Conservation (phyloP, 148 eudicot genomes). For the Pharnaceum exiguum region DNA sequence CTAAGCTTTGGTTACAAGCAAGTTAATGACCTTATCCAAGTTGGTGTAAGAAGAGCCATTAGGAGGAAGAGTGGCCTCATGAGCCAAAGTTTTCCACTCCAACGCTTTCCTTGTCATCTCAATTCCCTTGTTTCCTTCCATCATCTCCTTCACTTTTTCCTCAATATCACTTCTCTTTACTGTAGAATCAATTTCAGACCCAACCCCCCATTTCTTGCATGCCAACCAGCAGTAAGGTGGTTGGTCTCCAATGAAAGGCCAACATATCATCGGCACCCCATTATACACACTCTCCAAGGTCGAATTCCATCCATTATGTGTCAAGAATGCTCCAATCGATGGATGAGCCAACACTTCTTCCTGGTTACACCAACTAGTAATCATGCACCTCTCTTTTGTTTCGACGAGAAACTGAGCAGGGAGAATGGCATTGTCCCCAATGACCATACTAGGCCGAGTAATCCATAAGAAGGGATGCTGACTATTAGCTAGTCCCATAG, state of each 20-base stretch:
- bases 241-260: slow-evolving; percentile 19
- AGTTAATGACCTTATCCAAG: not conserved
- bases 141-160: slow-evolving; percentile 1
- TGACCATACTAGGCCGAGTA: not conserved
- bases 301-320: slow-evolving; percentile 21
- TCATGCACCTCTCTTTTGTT: slow-evolving; percentile 1
- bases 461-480: slow-evolving; percentile 14
- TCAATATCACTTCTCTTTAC: slow-evolving; percentile 9
- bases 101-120: slow-evolving; percentile 5
- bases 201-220: slow-evolving; percentile 9
- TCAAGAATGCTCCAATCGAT: not conserved
- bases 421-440: not conserved
- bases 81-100: slow-evolving; percentile 9
- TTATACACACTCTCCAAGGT: slow-evolving; percentile 9
- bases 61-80: not conserved
- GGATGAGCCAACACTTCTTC: slow-evolving; percentile 7
- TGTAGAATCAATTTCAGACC: slow-evolving; percentile 3
- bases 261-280: slow-evolving; percentile 16
- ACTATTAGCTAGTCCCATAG: slow-evolving; percentile 23
- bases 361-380: slow-evolving; percentile 16
- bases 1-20: too few species aligned
- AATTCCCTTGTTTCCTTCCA: slow-evolving; percentile 13
- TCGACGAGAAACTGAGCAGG: not conserved
- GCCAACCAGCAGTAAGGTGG: slow-evolving; percentile 11
- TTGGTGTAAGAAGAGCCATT: slow-evolving; percentile 1